Evolutionary conservation across 2,329 filamentous ascomycete genomes (phyloP).

Genomic region (Fusarium sp.): DNA sequence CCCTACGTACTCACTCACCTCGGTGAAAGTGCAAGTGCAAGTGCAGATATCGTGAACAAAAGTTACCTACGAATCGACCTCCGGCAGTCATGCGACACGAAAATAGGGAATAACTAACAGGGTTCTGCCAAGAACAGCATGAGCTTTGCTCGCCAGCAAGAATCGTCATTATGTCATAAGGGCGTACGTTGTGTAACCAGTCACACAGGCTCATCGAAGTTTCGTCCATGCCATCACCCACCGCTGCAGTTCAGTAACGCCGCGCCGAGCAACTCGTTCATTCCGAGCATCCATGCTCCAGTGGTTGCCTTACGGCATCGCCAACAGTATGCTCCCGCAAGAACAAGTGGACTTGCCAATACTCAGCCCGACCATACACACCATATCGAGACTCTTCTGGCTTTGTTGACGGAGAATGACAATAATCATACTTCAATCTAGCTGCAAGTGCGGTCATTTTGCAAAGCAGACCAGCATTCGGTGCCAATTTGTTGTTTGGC

Average conservation of each 20-base stretch:
- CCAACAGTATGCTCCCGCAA: neutral
- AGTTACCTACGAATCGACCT: neutral
- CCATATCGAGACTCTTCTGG: neutral
- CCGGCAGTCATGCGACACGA: neutral
- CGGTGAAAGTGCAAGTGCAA: neutral
- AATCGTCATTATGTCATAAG: slow-evolving; percentile 11
- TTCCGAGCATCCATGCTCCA: neutral
- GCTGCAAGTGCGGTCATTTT: slow-evolving; percentile 4
- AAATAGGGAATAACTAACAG: neutral
- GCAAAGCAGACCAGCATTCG: neutral
- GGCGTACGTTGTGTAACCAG: slow-evolving; percentile 11
- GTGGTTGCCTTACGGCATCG: neutral
- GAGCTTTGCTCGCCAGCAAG: neutral
- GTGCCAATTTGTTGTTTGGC: neutral
- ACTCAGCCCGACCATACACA: neutral
- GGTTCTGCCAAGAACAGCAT: neutral
- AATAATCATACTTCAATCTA: neutral
- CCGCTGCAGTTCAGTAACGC: slow-evolving; percentile 19
- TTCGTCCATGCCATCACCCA: slow-evolving; percentile 39
- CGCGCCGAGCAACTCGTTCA: neutral
- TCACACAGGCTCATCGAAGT: slow-evolving; percentile 35
- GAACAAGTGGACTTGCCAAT: neutral
- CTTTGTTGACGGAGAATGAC: neutral
- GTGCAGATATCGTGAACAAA: neutral
- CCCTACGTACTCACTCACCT: neutral